Base-by-base conservation (phyloP, 2,329 filamentous ascomycete species). In the Hysterium pulicare region DNA sequence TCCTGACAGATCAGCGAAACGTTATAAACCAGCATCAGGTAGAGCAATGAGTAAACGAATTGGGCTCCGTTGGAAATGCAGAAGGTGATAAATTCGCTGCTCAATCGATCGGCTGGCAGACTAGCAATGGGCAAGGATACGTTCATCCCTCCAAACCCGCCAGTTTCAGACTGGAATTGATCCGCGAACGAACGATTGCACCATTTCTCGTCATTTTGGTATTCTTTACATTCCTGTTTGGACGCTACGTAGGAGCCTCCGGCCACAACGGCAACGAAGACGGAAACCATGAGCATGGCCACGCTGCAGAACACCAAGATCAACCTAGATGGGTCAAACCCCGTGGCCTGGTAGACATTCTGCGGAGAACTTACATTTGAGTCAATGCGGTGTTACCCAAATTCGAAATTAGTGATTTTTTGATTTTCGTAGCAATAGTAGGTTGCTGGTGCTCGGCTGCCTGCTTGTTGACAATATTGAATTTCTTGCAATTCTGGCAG, bases 21-120 rank as follows among this genome's bases (percentile, higher is more conserved):
- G 40, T 63, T 60, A 38, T 63, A 63, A 16, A 62, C 55, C 28
- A 64, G 36, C 44, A 63, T 55, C 3, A 61, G 46, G 40, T 62
- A 62, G 2, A 62, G 47, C 3, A 62, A 46, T 2, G 55, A 59
- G 41, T 61, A 63, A 15, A 62, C 52, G 31, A 61, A 57, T 17
- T 39, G 37, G 19, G 37, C 37, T 17, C 37, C 37, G 26, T 39
- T 49, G 16, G 45, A 44, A 10, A 61, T 61, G 24, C 42, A 45
- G 23, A 59, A 62, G 1, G 53, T 54, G 3, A 55, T 33, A 4
- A 60, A 44, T 38, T 61, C 59, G 31, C 46, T 56, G 3, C 42
- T 34, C n/a, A 57, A 35, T 8, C 45, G 33, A 32, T 62, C 47
- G 3, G 48, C 43, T 5, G 50, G 40, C 22, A 61, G 40, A 5